Evolutionary conservation across 1,284 basidiomycete species (phyloP).

Genomic region (Boletus albobrunnescens): DNA sequence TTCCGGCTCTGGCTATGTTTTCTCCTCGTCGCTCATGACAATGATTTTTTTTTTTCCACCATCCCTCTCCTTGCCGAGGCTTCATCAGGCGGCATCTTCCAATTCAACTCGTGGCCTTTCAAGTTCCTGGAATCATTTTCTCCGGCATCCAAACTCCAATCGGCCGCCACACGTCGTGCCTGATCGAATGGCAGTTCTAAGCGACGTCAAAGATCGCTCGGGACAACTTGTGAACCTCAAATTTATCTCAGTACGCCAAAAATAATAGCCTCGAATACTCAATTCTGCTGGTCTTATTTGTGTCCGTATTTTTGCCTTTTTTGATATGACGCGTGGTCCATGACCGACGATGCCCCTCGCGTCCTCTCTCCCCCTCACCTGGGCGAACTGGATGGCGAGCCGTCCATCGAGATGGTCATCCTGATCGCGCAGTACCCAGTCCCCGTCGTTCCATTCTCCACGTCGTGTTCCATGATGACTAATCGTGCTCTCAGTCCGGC

Average conservation of each 20-base stretch:
- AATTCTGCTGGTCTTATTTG: constrained; percentile 13
- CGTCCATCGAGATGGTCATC: background rate
- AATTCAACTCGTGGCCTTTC: background rate
- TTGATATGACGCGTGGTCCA: background rate
- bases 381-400: background rate
- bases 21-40: constrained; percentile 7
- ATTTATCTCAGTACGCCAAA: constrained; percentile 26
- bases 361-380: background rate
- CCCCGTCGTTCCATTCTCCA: constrained; percentile 9
- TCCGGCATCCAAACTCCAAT: constrained; percentile 4
- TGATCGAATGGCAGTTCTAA: constrained; percentile 28
- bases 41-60: background rate
- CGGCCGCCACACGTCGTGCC: constrained; percentile 18
- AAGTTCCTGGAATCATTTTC: background rate
- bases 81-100: background rate
- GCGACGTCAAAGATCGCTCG: constrained; percentile 27
- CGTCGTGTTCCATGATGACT: constrained; percentile 16
- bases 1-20: constrained; percentile 3
- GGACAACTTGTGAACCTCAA: constrained; percentile 18
- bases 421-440: background rate
- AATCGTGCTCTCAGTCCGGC: constrained; percentile 20
- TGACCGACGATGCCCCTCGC: background rate
- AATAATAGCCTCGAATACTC: constrained; percentile 23
- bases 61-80: too few species aligned
- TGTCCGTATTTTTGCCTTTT: constrained; percentile 23